phyloP scores from a whole-genome alignment of 345 rosid species.

The Sisymbrium altissimum region DNA sequence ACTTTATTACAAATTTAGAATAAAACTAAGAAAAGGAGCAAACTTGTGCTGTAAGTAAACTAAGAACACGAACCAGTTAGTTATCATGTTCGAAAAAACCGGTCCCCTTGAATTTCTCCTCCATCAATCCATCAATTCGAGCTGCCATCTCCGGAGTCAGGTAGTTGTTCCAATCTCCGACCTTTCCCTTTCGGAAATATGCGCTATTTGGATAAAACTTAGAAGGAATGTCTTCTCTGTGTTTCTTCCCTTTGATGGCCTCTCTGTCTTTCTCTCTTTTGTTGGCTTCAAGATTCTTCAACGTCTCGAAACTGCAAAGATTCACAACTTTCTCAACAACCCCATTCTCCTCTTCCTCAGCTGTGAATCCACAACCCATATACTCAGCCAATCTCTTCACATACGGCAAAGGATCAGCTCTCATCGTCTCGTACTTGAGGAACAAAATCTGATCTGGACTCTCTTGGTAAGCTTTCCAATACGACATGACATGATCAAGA shows the following conservation, averaged over 20 bases:
- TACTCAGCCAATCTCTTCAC: slow-evolving; percentile 23
- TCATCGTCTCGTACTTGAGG: slow-evolving; percentile 5
- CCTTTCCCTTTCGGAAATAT: slow-evolving; percentile 11
- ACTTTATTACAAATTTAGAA: neutral
- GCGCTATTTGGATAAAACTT: neutral
- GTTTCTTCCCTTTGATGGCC: neutral
- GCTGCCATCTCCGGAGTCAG: slow-evolving; percentile 15
- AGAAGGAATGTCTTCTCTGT: neutral
- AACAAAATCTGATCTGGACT: neutral
- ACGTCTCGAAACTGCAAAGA: neutral
- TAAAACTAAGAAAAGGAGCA: neutral
- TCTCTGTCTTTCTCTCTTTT: neutral
- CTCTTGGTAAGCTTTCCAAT: slow-evolving; percentile 14
- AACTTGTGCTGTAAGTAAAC: neutral
- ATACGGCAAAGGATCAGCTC: slow-evolving; percentile 1
- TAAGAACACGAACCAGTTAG: neutral
- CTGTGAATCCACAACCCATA: slow-evolving; percentile 5
- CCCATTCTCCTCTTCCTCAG: neutral
- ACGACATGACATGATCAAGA: slow-evolving; percentile 15
- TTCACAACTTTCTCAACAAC: neutral
- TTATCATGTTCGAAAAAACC: slow-evolving; percentile 1
- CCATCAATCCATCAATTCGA: slow-evolving; percentile 13
- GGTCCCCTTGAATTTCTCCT: slow-evolving; percentile 6
- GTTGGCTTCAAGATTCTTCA: slow-evolving; percentile 1
- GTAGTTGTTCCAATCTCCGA: slow-evolving; percentile 23